These are phyloP conservation scores for Chrysoporthe deuterocubensis DNA, from an alignment of 2,329 filamentous ascomycete species.

Conservation along the genomic window DNA sequence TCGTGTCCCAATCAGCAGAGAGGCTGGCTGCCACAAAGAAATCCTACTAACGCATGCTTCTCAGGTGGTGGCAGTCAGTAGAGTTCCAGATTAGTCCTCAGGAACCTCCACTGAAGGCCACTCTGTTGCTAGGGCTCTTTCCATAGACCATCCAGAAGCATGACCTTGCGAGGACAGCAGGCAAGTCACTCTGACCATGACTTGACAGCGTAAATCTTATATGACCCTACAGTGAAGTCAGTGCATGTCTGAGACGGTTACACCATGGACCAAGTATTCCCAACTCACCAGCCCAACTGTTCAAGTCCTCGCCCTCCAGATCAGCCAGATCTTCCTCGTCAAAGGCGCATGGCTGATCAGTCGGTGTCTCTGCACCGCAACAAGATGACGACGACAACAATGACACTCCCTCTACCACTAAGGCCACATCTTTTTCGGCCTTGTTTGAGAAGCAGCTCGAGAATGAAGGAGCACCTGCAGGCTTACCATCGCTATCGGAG, in stretches of 20 bases:
- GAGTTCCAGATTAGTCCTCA: too few species aligned
- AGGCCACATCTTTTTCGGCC: constrained; percentile 30
- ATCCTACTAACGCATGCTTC: too few species aligned
- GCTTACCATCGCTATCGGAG: not conserved
- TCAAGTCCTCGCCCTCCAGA: constrained; percentile 46
- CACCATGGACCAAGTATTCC: not conserved
- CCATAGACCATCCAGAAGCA: too few species aligned
- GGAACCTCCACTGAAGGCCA: too few species aligned
- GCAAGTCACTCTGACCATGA: constrained; percentile 23
- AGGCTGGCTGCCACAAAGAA: too few species aligned
- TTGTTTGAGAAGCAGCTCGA: constrained; percentile 21
- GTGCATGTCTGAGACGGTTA: not conserved
- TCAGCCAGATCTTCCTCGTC: constrained; percentile 27
- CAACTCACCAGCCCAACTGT: constrained; percentile 54
- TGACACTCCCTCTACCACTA: constrained; percentile 16
- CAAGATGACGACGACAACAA: constrained; percentile 13
- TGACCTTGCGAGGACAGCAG: too few species aligned
- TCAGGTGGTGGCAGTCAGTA: too few species aligned
- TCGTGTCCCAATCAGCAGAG: too few species aligned
- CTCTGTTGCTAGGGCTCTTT: too few species aligned
- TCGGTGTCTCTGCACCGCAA: constrained; percentile 18
- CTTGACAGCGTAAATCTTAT: constrained; percentile 56
- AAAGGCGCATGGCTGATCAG: constrained; percentile 31
- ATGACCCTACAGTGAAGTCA: constrained; percentile 44
- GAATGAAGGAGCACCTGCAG: not conserved